Evolutionary conservation across 352 stramenopile species (phyloP).

Genomic region (Globisporangium viniferum): DNA sequence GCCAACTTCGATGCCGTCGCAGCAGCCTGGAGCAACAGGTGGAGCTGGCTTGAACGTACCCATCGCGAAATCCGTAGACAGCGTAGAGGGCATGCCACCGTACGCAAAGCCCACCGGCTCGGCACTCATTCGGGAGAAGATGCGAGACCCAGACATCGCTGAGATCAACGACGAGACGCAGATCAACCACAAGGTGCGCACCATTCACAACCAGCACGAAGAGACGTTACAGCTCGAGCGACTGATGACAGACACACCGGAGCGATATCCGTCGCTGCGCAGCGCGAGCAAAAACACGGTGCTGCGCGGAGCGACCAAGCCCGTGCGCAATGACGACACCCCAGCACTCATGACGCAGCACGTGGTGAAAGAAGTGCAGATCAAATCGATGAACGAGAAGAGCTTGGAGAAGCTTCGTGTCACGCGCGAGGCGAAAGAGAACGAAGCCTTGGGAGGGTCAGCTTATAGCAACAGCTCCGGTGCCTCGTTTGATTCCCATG

Average conservation of each 20-base stretch:
- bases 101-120: slow-evolving; percentile 84
- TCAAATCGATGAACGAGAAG: slow-evolving; percentile 86
- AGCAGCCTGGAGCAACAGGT: slow-evolving; percentile 10
- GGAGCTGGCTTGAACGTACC: slow-evolving; percentile 6
- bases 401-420: slow-evolving; percentile 81
- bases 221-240: slow-evolving; percentile 79
- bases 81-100: slow-evolving; percentile 53
- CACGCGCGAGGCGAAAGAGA: slow-evolving; percentile 68
- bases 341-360: slow-evolving; percentile 62
- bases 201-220: slow-evolving; percentile 73
- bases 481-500: slow-evolving; percentile 33
- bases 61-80: slow-evolving; percentile 27
- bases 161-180: slow-evolving; percentile 72
- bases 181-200: slow-evolving; percentile 55
- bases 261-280: slow-evolving; percentile 62
- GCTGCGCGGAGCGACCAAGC: slow-evolving; percentile 55
- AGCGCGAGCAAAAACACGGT: slow-evolving; percentile 62
- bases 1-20: slow-evolving; percentile 26
- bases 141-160: slow-evolving; percentile 67
- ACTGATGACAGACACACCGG: slow-evolving; percentile 43
- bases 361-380: slow-evolving; percentile 87
- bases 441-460: slow-evolving; percentile 26
- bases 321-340: slow-evolving; percentile 65
- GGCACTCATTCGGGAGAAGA: slow-evolving; percentile 81
- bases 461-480: slow-evolving; percentile 19